These are phyloP conservation scores for Epichloe elymi DNA, from an alignment of 2,329 filamentous ascomycete genomes.

Conservation along the genomic window DNA sequence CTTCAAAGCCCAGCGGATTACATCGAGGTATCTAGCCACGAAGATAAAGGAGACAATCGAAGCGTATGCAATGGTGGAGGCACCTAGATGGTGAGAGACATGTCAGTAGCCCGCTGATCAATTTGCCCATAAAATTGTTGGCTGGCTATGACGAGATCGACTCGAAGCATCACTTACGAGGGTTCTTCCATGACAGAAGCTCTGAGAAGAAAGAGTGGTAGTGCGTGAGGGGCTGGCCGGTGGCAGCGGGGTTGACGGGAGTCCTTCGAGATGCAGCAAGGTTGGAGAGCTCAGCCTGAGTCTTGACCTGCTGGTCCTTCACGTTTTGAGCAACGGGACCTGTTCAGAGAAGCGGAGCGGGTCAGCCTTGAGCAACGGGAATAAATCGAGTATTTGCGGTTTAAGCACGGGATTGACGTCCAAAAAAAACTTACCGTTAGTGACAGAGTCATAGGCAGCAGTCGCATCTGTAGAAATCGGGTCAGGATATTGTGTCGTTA, in stretches of 20 bases:
- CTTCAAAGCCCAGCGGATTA: constrained; percentile 53
- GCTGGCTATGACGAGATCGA: not conserved
- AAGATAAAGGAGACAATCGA: constrained; percentile 47
- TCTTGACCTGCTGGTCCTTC: constrained; percentile 42
- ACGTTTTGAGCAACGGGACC: constrained; percentile 47
- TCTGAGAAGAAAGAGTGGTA: constrained; percentile 61
- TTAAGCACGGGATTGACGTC: not conserved
- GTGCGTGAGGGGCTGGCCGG: constrained; percentile 51
- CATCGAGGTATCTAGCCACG: constrained; percentile 50
- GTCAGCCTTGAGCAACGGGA: constrained; percentile 2
- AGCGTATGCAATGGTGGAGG: constrained; percentile 51
- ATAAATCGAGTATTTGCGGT: constrained; percentile 9
- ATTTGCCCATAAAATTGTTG: not conserved
- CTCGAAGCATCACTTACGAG: constrained; percentile 32
- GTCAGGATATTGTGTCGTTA: constrained; percentile 1
- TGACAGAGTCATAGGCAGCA: constrained; percentile 33
- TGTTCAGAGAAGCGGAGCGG: constrained; percentile 14
- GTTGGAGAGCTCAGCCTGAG: constrained; percentile 41
- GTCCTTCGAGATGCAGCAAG: constrained; percentile 44
- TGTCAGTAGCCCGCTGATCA: constrained; percentile 4
- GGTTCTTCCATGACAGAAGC: constrained; percentile 56
- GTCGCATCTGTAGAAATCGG: constrained; percentile 27
- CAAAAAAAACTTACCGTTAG: constrained; percentile 23
- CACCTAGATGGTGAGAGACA: constrained; percentile 28
- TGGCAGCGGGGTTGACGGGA: constrained; percentile 39